phyloP scores from a whole-genome alignment of 306 rosid species.

The Gleditsia sinensis region DNA sequence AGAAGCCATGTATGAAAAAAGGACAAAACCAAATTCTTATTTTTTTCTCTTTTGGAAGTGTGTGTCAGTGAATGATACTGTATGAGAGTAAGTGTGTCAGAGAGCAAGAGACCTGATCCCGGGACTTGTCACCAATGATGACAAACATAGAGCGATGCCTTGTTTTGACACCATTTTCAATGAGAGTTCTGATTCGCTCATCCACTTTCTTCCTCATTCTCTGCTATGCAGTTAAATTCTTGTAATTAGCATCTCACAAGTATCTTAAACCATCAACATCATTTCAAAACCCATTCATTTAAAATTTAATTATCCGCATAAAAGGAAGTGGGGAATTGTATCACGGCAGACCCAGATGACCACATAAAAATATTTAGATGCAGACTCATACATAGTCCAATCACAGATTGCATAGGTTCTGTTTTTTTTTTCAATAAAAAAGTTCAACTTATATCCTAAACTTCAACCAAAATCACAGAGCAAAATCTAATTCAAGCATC shows the following conservation, averaged over 20 bases:
- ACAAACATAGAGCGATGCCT: constrained; percentile 87
- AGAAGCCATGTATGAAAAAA: neutral
- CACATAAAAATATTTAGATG: neutral
- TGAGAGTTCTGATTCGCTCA: constrained; percentile 86
- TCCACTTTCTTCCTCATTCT: constrained; percentile 95
- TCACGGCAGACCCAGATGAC: neutral
- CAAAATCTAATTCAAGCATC: neutral
- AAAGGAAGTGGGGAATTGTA: neutral
- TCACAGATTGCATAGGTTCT: neutral
- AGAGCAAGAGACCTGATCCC: constrained; percentile 63
- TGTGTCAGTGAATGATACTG: neutral
- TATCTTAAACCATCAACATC: neutral
- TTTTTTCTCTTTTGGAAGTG: neutral
- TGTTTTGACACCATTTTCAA: constrained; percentile 87
- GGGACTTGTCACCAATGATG: constrained; percentile 93
- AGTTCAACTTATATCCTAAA: neutral
- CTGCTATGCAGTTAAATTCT: constrained; percentile 8
- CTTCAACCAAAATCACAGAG: neutral
- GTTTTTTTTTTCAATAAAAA: neutral
- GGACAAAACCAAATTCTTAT: neutral
- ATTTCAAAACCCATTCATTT: constrained; percentile 3
- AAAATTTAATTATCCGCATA: neutral
- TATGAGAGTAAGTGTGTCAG: too few species aligned
- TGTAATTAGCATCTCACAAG: neutral
- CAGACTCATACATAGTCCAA: neutral